Percentiles rank a stretch among this genome's conserved stretches.
phyloP scores from a whole-genome alignment of 208 protist species.

The Trypanosoma scelopori region DNA sequence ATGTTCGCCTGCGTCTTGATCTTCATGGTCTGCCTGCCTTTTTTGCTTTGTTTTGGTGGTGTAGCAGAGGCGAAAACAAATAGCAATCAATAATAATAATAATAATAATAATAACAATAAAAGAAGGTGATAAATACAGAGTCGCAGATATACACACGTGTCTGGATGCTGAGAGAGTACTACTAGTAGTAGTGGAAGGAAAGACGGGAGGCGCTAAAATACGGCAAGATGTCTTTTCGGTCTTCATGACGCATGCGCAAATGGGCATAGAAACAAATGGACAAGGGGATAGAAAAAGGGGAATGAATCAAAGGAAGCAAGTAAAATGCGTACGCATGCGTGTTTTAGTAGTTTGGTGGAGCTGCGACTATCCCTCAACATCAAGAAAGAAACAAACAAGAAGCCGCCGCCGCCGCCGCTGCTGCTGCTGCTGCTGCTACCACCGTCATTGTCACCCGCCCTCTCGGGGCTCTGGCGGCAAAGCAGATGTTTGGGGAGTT shows the following conservation, averaged over 20 bases:
- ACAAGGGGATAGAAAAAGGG: too few relatives aligned
- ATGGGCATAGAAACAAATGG: too few relatives aligned
- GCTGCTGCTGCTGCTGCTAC: too few relatives aligned
- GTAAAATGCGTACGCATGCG: too few relatives aligned
- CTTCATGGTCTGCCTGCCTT: constrained; percentile 47
- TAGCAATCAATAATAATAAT: constrained; percentile 10
- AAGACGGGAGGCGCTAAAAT: background rate
- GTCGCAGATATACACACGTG: background rate
- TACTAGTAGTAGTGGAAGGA: background rate
- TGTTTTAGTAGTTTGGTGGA: too few relatives aligned
- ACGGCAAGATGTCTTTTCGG: too few relatives aligned
- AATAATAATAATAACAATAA: constrained; percentile 20
- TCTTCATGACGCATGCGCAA: too few relatives aligned
- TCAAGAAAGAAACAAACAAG: too few relatives aligned
- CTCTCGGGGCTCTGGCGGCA: background rate
- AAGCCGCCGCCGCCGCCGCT: too few relatives aligned
- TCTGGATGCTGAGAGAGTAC: background rate
- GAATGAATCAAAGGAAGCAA: too few relatives aligned
- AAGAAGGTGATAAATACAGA: constrained; percentile 18
- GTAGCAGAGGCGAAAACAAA: constrained; percentile 9
- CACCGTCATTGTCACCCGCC: background rate
- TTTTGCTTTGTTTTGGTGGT: constrained; percentile 2
- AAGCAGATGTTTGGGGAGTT: background rate
- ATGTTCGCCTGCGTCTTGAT: constrained; percentile 66
- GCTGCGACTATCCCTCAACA: too few relatives aligned